A percentile compares a stretch with the other conserved stretches of the same genome.
Conservation (phyloP, 2,329 filamentous ascomycete species). For the Epichloe uncinata region DNA sequence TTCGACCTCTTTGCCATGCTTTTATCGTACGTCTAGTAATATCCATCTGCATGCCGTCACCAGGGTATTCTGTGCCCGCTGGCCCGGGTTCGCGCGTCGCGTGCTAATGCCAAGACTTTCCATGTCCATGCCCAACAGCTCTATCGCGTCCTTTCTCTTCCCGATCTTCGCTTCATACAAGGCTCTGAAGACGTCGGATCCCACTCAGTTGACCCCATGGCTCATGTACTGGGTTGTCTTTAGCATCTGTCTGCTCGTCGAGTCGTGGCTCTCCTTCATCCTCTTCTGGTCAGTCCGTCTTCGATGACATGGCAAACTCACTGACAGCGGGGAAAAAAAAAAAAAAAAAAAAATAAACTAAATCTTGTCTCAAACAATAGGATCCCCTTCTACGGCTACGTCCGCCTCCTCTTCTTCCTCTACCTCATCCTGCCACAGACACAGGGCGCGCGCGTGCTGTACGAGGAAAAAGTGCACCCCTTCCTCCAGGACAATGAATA, state of each 20-base stretch:
- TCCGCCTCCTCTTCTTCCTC: conserved; percentile 74
- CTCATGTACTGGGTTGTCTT: conserved; percentile 98
- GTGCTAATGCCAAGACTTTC: neutral
- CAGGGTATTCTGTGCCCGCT: neutral
- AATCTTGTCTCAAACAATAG: conserved; percentile 21
- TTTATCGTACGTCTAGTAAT: conserved; percentile 49
- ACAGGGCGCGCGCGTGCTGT: conserved; percentile 80
- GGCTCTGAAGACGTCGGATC: conserved; percentile 84
- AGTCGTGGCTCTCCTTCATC: conserved; percentile 81
- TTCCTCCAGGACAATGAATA: conserved; percentile 78
- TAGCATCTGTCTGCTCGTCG: conserved; percentile 64
- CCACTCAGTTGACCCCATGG: conserved; percentile 86
- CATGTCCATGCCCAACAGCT: conserved; percentile 38
- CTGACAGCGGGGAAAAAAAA: neutral
- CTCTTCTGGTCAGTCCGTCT: conserved; percentile 51
- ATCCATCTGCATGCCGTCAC: conserved; percentile 12
- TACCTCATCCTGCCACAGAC: conserved; percentile 96
- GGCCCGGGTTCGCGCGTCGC: neutral
- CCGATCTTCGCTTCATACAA: conserved; percentile 97
- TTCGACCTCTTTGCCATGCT: conserved; percentile 68
- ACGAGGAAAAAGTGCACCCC: conserved; percentile 74
- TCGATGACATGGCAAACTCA: no score
- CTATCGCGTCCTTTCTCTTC: conserved; percentile 78
- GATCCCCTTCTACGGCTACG: conserved; percentile 89
- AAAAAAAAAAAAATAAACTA: neutral